Evolutionary conservation across 805 yeast genomes (phyloP).

Genomic region (Candida easanensis): DNA sequence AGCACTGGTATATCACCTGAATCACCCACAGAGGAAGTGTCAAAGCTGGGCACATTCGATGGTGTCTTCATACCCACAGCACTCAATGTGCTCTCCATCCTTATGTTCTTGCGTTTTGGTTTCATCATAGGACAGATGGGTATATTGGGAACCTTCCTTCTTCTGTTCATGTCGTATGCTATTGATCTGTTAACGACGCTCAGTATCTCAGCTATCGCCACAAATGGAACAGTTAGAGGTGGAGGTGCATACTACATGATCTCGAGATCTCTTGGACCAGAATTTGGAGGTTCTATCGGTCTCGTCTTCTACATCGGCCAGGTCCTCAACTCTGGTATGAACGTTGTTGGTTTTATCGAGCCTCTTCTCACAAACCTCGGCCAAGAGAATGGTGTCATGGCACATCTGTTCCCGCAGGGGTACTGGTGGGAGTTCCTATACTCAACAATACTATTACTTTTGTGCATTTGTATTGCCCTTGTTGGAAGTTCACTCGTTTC

Average conservation of each 20-base stretch:
- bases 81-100: constrained; percentile 84
- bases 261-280: constrained; percentile 92
- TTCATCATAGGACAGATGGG: constrained; percentile 96
- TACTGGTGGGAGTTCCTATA: constrained; percentile 67
- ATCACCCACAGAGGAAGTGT: not conserved
- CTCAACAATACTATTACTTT: constrained; percentile 63
- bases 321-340: constrained; percentile 84
- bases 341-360: constrained; percentile 93
- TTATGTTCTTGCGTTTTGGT: constrained; percentile 95
- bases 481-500: constrained; percentile 83
- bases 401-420: constrained; percentile 62
- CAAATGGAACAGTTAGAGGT: constrained; percentile 95
- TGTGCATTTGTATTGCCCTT: constrained; percentile 73
- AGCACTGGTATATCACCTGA: constrained; percentile 6
- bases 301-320: constrained; percentile 93
- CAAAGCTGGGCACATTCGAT: constrained; percentile 73
- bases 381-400: constrained; percentile 49
- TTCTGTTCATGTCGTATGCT: constrained; percentile 69
- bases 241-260: constrained; percentile 99
- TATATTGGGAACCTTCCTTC: constrained; percentile 65
- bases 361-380: constrained; percentile 85
- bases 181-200: constrained; percentile 84
- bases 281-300: constrained; percentile 97
- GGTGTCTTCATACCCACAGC: constrained; percentile 96
- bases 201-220: constrained; percentile 92